phyloP scores from a whole-genome alignment of 1,284 basidiomycete genomes.

The Peniophora sp. region DNA sequence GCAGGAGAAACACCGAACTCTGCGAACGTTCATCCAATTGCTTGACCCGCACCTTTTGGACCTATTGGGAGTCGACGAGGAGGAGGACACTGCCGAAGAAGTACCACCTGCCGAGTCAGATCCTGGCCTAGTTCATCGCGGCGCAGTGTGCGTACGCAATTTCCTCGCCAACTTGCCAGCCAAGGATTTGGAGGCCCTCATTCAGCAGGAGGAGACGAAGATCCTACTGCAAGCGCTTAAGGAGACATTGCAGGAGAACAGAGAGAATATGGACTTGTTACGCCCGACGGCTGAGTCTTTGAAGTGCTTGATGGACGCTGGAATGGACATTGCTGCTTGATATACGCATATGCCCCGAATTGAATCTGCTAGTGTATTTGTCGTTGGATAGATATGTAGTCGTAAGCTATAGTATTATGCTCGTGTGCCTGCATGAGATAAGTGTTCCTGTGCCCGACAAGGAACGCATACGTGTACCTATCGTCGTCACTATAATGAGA shows the following conservation, averaged over 20 bases:
- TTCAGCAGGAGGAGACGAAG: slow-evolving; percentile 38
- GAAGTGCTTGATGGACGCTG: slow-evolving; percentile 27
- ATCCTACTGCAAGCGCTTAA: slow-evolving; percentile 44
- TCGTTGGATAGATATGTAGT: no score
- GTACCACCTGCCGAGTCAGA: slow-evolving; percentile 24
- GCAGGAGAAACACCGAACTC: slow-evolving; percentile 46
- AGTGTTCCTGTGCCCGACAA: no score
- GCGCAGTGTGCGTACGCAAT: slow-evolving; percentile 63
- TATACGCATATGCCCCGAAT: background rate
- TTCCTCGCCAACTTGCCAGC: slow-evolving; percentile 41
- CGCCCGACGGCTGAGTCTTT: slow-evolving; percentile 38
- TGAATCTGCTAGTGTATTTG: no score
- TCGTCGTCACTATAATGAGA: no score
- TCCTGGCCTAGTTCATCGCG: slow-evolving; percentile 68
- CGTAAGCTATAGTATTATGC: no score
- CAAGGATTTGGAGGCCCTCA: slow-evolving; percentile 30
- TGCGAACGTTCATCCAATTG: slow-evolving; percentile 56
- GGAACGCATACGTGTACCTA: no score
- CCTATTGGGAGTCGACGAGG: slow-evolving; percentile 18
- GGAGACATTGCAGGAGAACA: slow-evolving; percentile 33
- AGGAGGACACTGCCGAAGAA: slow-evolving; percentile 20
- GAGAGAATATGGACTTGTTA: slow-evolving; percentile 26
- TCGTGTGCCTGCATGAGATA: no score
- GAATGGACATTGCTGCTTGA: slow-evolving; percentile 6
- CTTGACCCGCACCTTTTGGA: slow-evolving; percentile 43